These are phyloP conservation scores for Phlebopus sp. DNA, from an alignment of 1,284 basidiomycete genomes.

Conservation along the genomic window DNA sequence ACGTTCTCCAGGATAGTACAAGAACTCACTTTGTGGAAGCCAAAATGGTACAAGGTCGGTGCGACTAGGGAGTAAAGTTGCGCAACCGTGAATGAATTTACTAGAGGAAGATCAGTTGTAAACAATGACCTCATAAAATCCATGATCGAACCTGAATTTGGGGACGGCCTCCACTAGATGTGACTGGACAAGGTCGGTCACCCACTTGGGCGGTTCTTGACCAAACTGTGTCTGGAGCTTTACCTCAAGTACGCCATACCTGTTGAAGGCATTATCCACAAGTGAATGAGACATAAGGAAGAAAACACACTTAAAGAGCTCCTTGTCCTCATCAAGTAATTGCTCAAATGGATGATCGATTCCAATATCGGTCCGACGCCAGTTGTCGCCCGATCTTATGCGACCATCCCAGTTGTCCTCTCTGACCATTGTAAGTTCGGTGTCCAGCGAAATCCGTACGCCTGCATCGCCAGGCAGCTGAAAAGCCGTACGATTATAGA, in stretches of 20 bases:
- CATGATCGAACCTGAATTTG: conserved; percentile 68
- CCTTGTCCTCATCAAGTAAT: conserved; percentile 78
- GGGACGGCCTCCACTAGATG: conserved; percentile 94
- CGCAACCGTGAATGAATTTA: conserved; percentile 98
- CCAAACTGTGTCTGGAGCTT: conserved; percentile 97
- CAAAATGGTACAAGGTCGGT: conserved; percentile 99
- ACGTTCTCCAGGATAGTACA: background rate
- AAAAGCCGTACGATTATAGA: conserved; percentile 99
- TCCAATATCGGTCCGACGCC: conserved; percentile 92
- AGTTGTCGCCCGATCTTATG: conserved; percentile 80
- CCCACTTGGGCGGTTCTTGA: conserved; percentile 96
- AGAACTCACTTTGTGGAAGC: conserved; percentile 86
- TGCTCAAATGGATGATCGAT: conserved; percentile 91
- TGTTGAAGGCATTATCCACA: conserved; percentile 20
- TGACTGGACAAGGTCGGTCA: conserved; percentile 90
- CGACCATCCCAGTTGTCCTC: conserved; percentile 97
- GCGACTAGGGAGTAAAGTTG: conserved; percentile 88
- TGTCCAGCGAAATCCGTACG: conserved; percentile 97
- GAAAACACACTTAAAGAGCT: conserved; percentile 79
- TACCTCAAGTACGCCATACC: conserved; percentile 91
- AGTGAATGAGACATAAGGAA: background rate
- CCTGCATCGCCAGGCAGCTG: conserved; percentile 97
- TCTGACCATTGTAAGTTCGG: conserved; percentile 89
- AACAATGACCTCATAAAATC: background rate
- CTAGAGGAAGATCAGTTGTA: conserved; percentile 32